Evolutionary conservation across 2,329 filamentous ascomycete genomes (phyloP).

Genomic region (Pseudocercospora macadamiae): DNA sequence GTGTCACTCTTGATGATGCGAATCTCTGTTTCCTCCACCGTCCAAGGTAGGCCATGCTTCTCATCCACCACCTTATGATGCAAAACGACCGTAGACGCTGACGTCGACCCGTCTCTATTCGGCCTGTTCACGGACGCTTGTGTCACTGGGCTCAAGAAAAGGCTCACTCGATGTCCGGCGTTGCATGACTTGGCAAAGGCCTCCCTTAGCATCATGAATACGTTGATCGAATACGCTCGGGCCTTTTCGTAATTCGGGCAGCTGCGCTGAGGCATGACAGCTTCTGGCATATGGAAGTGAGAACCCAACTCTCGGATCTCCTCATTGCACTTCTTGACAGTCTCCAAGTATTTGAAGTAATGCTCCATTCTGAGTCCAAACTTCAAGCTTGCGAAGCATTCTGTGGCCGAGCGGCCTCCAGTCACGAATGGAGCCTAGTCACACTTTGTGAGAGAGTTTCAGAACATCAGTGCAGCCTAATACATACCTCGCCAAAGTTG

Average conservation of each 20-base stretch:
- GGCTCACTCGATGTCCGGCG: not conserved
- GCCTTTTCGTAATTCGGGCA: not conserved
- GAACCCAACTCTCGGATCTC: not conserved
- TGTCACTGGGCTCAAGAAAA: not conserved
- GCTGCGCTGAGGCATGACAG: not conserved
- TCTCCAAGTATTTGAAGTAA: not conserved
- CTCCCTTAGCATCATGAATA: not conserved
- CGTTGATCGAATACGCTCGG: not conserved
- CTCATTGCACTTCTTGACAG: not conserved
- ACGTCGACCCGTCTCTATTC: not conserved
- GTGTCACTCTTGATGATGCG: not conserved
- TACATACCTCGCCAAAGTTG: not conserved
- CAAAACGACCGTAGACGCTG: not conserved
- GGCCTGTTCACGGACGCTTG: not conserved
- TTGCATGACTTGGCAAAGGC: not conserved
- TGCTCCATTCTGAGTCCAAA: not conserved
- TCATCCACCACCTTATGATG: not conserved
- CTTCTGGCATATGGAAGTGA: not conserved
- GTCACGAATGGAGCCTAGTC: not conserved
- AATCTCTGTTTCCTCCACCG: not conserved
- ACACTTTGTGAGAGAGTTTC: not conserved
- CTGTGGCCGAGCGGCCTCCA: not conserved
- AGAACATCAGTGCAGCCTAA: too few species aligned
- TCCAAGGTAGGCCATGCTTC: not conserved
- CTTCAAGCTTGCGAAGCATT: not conserved